Conservation (phyloP, 2,329 filamentous ascomycete species). For the Beauveria varroae region DNA sequence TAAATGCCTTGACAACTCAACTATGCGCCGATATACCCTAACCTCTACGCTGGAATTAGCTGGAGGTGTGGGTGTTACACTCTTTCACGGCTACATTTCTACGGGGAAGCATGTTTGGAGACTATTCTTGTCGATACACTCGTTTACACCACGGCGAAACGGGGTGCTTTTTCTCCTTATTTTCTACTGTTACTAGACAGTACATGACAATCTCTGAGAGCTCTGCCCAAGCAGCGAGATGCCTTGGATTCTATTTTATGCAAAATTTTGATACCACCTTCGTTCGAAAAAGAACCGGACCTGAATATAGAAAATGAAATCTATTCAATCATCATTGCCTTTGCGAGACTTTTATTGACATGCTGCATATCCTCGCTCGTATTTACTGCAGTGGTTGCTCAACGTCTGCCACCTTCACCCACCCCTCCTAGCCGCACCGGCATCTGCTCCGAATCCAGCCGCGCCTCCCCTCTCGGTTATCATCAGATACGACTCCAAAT, state of each 20-base stretch:
- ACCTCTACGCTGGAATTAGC: neutral
- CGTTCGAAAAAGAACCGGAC: neutral
- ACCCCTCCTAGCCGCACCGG: no score
- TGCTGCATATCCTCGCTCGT: no score
- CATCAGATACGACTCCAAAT: no score
- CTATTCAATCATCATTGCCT: neutral
- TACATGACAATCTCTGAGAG: neutral
- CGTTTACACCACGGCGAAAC: neutral
- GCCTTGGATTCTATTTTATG: neutral
- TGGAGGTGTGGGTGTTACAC: neutral
- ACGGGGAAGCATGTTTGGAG: constrained; percentile 25
- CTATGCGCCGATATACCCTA: neutral
- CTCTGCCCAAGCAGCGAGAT: neutral
- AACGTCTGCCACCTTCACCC: no score
- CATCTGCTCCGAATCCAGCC: no score
- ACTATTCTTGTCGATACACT: constrained; percentile 12
- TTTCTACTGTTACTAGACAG: neutral
- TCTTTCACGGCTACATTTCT: constrained; percentile 12
- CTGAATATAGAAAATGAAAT: neutral
- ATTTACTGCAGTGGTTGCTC: no score
- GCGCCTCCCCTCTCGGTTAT: no score
- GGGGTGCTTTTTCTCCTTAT: neutral
- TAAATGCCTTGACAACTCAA: neutral
- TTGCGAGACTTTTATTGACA: no score
- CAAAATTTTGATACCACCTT: constrained; percentile 2